These are phyloP conservation scores for Phytophthora fragariaefolia DNA, from an alignment of 352 stramenopile species.

Conservation along the genomic window DNA sequence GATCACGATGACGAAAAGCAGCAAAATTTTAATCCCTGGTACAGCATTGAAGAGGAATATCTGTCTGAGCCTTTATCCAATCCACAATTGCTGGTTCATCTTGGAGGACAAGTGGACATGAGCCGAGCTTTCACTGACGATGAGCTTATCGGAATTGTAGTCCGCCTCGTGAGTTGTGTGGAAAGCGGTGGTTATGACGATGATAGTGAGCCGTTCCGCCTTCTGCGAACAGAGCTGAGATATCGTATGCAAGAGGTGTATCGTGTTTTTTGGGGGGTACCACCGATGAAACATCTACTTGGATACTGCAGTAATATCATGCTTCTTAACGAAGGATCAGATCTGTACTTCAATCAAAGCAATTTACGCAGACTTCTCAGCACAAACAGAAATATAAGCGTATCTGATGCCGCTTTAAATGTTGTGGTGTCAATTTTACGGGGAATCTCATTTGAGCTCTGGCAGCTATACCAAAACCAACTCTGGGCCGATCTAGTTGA, in stretches of 20 bases:
- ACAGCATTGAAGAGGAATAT: conserved; percentile 53
- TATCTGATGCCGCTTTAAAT: conserved; percentile 33
- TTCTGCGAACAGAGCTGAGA: conserved; percentile 40
- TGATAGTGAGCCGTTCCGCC: conserved; percentile 21
- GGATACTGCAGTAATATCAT: conserved; percentile 69
- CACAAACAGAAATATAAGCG: neutral
- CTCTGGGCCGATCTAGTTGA: conserved; percentile 70
- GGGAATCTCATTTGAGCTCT: conserved; percentile 63
- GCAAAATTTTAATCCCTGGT: conserved; percentile 70
- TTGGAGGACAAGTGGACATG: conserved; percentile 73
- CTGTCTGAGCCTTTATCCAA: conserved; percentile 62
- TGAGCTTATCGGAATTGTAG: conserved; percentile 46
- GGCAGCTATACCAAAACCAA: conserved; percentile 85
- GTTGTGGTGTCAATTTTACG: conserved; percentile 40
- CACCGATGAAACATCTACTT: conserved; percentile 56
- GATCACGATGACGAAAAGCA: conserved; percentile 36
- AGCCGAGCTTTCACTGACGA: conserved; percentile 45
- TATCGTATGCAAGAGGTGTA: conserved; percentile 80
- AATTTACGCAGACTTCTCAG: conserved; percentile 22
- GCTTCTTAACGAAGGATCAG: conserved; percentile 60
- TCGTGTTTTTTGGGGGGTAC: conserved; percentile 58
- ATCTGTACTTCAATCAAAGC: conserved; percentile 64
- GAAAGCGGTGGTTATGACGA: conserved; percentile 22
- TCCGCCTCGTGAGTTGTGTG: conserved; percentile 16
- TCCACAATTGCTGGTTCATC: conserved; percentile 59